Evolutionary conservation across 1,284 basidiomycete genomes (phyloP).

Genomic region (Veloboletus limbatus): DNA sequence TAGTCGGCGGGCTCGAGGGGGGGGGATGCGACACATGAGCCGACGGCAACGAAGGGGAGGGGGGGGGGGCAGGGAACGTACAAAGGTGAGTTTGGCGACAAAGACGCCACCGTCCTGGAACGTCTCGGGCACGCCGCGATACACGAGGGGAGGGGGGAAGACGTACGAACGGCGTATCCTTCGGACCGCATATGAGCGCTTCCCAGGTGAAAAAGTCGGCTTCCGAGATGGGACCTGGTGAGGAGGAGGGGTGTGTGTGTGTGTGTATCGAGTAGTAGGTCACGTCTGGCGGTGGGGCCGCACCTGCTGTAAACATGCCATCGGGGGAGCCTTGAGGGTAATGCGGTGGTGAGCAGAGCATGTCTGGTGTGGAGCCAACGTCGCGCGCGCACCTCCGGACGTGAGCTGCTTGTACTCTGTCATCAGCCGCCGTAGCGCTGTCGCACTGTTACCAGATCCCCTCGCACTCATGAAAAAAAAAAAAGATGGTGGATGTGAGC

Average conservation of each 20-base stretch:
- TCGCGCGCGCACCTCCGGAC: slow-evolving; percentile 47
- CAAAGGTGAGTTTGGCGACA: slow-evolving; percentile 88
- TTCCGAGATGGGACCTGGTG: slow-evolving; percentile 88
- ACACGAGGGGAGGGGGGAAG: slow-evolving; percentile 9
- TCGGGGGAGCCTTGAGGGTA: slow-evolving; percentile 75
- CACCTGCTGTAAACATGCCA: slow-evolving; percentile 92
- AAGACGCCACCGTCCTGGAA: slow-evolving; percentile 99
- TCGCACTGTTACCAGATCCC: slow-evolving; percentile 46
- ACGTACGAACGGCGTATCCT: slow-evolving; percentile 94
- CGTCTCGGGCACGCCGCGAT: too few relatives aligned
- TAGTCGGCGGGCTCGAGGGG: slow-evolving; percentile 95
- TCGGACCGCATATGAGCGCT: slow-evolving; percentile 93
- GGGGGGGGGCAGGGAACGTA: too few relatives aligned
- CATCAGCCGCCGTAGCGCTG: slow-evolving; percentile 80
- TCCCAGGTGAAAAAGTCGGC: slow-evolving; percentile 99
- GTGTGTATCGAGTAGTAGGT: neutral
- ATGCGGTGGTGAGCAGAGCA: slow-evolving; percentile 1
- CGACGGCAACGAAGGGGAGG: too few relatives aligned
- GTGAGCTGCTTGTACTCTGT: slow-evolving; percentile 91
- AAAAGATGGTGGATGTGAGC: too few relatives aligned
- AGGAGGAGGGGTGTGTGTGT: neutral
- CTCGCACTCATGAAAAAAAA: slow-evolving; percentile 38
- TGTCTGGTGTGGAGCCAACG: too few relatives aligned
- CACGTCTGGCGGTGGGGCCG: slow-evolving; percentile 17
- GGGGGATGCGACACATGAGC: too few relatives aligned